Conservation (phyloP, 2,329 filamentous ascomycete genomes). For the Lizonia empirigonia region DNA sequence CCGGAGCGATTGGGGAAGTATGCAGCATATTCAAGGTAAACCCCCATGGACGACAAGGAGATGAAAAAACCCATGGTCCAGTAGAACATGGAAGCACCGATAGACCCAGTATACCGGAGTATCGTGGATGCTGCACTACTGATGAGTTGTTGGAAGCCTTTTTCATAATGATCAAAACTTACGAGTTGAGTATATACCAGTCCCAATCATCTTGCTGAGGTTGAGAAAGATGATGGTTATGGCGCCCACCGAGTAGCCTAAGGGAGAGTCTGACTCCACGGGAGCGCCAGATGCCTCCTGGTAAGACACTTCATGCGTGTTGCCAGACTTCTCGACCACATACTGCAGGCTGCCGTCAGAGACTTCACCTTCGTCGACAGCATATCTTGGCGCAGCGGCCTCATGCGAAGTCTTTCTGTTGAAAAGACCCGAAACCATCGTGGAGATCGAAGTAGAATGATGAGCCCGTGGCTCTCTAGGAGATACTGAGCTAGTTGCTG, state of each 20-base stretch:
- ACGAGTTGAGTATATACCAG: slow-evolving; percentile 70
- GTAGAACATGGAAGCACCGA: slow-evolving; percentile 67
- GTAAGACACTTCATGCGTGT: slow-evolving; percentile 58
- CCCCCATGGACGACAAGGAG: slow-evolving; percentile 59
- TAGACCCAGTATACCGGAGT: slow-evolving; percentile 64
- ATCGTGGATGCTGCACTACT: slow-evolving; percentile 59
- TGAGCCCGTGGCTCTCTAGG: not conserved
- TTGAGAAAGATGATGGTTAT: slow-evolving; percentile 66
- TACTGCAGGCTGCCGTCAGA: slow-evolving; percentile 53
- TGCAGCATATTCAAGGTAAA: slow-evolving; percentile 68
- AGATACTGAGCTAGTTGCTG: not conserved
- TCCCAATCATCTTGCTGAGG: slow-evolving; percentile 67
- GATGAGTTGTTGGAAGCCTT: not conserved
- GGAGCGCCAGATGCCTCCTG: slow-evolving; percentile 68
- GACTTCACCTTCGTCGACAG: slow-evolving; percentile 18
- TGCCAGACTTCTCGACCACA: slow-evolving; percentile 54
- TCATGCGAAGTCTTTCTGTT: not conserved
- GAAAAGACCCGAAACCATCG: slow-evolving; percentile 8
- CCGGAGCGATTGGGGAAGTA: slow-evolving; percentile 72
- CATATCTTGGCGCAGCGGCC: not conserved
- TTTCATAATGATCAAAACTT: slow-evolving; percentile 37
- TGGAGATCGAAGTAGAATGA: not conserved
- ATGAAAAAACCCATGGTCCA: slow-evolving; percentile 69
- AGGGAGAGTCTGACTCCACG: slow-evolving; percentile 62
- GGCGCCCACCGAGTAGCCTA: slow-evolving; percentile 64